These are phyloP conservation scores for Suillus sp. DNA, from an alignment of 768 basidiomycete genomes.

Conservation along the genomic window DNA sequence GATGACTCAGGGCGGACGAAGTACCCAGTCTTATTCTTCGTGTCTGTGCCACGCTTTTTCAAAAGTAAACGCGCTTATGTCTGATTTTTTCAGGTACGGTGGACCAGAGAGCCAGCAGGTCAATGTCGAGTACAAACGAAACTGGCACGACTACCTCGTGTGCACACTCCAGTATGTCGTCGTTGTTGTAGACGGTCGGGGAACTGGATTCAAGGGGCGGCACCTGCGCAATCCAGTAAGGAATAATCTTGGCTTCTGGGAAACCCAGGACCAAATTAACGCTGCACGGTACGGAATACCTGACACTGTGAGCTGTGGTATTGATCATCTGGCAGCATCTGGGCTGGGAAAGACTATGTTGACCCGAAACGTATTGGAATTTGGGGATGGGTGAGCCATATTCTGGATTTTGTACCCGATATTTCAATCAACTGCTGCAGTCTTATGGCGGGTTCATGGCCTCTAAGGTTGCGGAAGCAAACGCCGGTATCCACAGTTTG, in stretches of 20 bases:
- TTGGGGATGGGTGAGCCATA: constrained; percentile 89
- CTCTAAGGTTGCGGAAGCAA: constrained; percentile 87
- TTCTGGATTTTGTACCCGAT: constrained; percentile 6
- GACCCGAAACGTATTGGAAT: constrained; percentile 89
- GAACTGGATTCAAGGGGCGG: constrained; percentile 91
- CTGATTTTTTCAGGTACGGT: constrained; percentile 64
- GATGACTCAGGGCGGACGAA: constrained; percentile 94
- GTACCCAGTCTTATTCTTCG: constrained; percentile 91
- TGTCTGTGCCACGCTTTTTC: constrained; percentile 45
- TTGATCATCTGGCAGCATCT: constrained; percentile 49
- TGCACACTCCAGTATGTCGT: constrained; percentile 82
- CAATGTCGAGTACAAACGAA: constrained; percentile 61
- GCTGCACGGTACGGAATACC: constrained; percentile 68
- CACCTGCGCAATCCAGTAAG: constrained; percentile 85
- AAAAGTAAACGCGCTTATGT: not conserved
- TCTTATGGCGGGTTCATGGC: constrained; percentile 98
- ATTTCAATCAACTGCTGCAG: constrained; percentile 40
- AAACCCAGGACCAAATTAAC: constrained; percentile 87
- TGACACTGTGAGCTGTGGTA: constrained; percentile 12
- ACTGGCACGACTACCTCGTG: constrained; percentile 89
- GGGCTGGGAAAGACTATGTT: constrained; percentile 86
- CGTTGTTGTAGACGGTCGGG: constrained; percentile 89
- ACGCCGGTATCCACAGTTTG: constrained; percentile 86
- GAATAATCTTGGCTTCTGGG: constrained; percentile 84
- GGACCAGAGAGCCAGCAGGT: constrained; percentile 88